Percentiles rank a stretch among this genome's conserved stretches.
These are phyloP conservation scores for Rhizophagus sp. DNA, from an alignment of 192 early-diverging fungal species.

Conservation along the genomic window DNA sequence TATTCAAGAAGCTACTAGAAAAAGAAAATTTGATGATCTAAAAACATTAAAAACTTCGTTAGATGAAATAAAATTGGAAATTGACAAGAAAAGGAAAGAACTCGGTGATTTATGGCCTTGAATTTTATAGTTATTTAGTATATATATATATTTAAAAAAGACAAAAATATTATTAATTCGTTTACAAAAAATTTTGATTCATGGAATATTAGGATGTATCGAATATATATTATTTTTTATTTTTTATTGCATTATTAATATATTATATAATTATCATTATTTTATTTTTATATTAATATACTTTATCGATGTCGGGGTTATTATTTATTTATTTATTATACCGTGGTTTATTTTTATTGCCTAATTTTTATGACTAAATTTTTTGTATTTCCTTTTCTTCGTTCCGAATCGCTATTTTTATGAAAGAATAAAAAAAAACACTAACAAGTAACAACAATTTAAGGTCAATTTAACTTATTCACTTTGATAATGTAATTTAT, in stretches of 20 bases:
- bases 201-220: not conserved
- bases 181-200: no score
- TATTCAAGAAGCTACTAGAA: slow-evolving; percentile 62
- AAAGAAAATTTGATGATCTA: slow-evolving; percentile 75
- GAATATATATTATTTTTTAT: not conserved
- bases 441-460: not conserved
- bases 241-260: no score
- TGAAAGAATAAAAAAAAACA: not conserved
- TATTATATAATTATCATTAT: no score
- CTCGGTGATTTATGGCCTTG: slow-evolving; percentile 25
- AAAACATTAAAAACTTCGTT: slow-evolving; percentile 62
- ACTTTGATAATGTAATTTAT: no score
- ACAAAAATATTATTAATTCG: not conserved
- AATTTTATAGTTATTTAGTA: not conserved
- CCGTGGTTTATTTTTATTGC: no score
- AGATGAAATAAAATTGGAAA: slow-evolving; percentile 64
- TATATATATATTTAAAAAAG: not conserved
- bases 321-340: no score
- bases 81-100: slow-evolving; percentile 38
- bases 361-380: no score
- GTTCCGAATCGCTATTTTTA: not conserved
- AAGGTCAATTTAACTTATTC: no score
- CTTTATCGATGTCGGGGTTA: no score
- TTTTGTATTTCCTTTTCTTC: no score
- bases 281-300: no score